A percentile compares a stretch with the other conserved stretches of the same genome.
phyloP scores from a whole-genome alignment of 164 flowering plant species.

The Magnolia kwangsiensis region DNA sequence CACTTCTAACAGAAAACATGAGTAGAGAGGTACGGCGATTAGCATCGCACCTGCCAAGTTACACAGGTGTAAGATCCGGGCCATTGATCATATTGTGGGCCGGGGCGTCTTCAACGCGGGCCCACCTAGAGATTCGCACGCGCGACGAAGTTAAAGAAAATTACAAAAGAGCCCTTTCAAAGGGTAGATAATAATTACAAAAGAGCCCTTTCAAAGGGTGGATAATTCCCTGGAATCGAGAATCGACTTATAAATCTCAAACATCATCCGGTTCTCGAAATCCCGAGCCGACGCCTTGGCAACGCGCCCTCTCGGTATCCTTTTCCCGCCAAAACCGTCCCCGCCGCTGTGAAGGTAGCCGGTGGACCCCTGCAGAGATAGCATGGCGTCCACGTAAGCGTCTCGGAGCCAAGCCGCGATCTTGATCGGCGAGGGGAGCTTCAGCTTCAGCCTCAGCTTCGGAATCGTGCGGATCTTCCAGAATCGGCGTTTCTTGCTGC shows the following conservation, averaged over 20 bases:
- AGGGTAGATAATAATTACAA: neutral
- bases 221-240: slow-evolving; percentile 18
- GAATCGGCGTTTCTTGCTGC: neutral
- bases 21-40: too few relatives aligned
- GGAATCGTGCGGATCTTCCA: slow-evolving; percentile 10
- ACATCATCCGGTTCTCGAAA: slow-evolving; percentile 29
- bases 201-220: neutral
- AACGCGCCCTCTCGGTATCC: slow-evolving; percentile 20
- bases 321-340: slow-evolving; percentile 23
- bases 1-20: too few relatives aligned
- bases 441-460: slow-evolving; percentile 8
- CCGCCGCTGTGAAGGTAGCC: slow-evolving; percentile 8
- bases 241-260: slow-evolving; percentile 35
- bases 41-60: too few relatives aligned
- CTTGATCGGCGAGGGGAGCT: slow-evolving; percentile 12
- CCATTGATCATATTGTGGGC: too few relatives aligned
- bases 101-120: too few relatives aligned
- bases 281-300: slow-evolving; percentile 13
- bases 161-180: neutral
- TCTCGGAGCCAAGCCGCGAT: slow-evolving; percentile 21
- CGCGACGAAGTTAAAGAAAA: too few relatives aligned
- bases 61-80: too few relatives aligned
- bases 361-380: slow-evolving; percentile 5
- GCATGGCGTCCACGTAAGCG: slow-evolving; percentile 30
- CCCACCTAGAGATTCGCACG: too few relatives aligned